Percentiles rank a stretch among this genome's conserved stretches.
phyloP scores from a whole-genome alignment of 2,329 filamentous ascomycete species.

The Colletotrichum musae region DNA sequence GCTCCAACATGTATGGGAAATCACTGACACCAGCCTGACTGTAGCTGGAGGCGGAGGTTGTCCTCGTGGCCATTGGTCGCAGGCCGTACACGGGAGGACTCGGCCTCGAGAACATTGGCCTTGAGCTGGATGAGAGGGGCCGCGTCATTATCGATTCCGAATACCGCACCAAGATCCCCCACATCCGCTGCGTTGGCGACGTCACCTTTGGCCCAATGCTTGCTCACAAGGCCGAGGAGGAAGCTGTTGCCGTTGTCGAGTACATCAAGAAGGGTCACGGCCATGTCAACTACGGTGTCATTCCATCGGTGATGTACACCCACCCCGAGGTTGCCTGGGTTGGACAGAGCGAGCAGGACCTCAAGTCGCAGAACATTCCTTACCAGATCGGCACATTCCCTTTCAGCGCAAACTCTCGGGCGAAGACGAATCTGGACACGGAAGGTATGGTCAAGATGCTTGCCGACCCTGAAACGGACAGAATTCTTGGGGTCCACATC shows the following conservation, averaged over 20 bases:
- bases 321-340: conserved; percentile 99
- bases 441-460: conserved; percentile 98
- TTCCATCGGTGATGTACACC: conserved; percentile 99
- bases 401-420: conserved; percentile 97
- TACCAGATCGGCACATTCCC: conserved; percentile 97
- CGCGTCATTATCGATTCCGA: conserved; percentile 98
- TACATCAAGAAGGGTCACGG: conserved; percentile 98
- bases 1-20: not conserved
- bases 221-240: conserved; percentile 99
- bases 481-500: conserved; percentile 96
- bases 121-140: conserved; percentile 93
- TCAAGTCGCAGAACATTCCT: conserved; percentile 90
- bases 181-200: conserved; percentile 97
- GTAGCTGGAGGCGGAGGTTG: conserved; percentile 92
- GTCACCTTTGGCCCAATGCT: conserved; percentile 99
- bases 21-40: conserved; percentile 30
- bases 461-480: conserved; percentile 95
- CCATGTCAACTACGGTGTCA: conserved; percentile 98
- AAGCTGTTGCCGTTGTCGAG: conserved; percentile 93
- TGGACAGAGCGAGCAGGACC: conserved; percentile 95
- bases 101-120: conserved; percentile 92
- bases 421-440: conserved; percentile 98
- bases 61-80: conserved; percentile 96
- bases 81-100: conserved; percentile 94
- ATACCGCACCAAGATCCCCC: conserved; percentile 97